Percentiles rank a stretch among this genome's conserved stretches.
Conservation (phyloP, 2,329 filamentous ascomycete genomes). For the Aschersonia sp. region DNA sequence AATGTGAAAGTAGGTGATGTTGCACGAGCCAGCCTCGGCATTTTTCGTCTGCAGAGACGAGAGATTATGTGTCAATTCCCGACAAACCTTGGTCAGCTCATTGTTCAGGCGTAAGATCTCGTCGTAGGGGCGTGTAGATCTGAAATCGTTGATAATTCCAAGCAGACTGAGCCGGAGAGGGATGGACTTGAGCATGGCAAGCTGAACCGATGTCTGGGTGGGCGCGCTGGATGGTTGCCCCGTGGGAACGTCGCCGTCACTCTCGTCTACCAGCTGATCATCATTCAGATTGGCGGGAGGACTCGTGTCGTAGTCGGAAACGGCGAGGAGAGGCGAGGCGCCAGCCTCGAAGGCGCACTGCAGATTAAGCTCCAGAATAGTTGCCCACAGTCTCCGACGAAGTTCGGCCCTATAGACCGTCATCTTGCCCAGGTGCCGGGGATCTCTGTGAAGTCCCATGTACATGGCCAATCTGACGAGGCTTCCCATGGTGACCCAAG, state of each 20-base stretch:
- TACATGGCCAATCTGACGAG: constrained; percentile 39
- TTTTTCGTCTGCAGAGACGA: constrained; percentile 18
- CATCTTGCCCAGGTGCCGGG: constrained; percentile 31
- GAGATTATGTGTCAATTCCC: constrained; percentile 16
- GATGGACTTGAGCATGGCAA: constrained; percentile 29
- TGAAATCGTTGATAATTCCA: constrained; percentile 31
- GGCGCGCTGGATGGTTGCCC: constrained; percentile 6
- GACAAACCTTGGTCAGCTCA: constrained; percentile 26
- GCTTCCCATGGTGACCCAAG: constrained; percentile 35
- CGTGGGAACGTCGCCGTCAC: constrained; percentile 9
- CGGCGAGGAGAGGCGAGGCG: constrained; percentile 30
- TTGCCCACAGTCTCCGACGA: constrained; percentile 40
- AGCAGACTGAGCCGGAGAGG: constrained; percentile 27
- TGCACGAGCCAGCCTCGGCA: constrained; percentile 1
- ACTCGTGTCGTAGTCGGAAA: constrained; percentile 33
- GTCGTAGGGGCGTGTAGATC: constrained; percentile 26
- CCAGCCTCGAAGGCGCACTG: constrained; percentile 36
- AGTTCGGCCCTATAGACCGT: constrained; percentile 34
- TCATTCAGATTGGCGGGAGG: constrained; percentile 38
- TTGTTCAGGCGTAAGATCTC: constrained; percentile 30
- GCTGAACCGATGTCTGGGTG: constrained; percentile 34
- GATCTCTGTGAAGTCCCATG: constrained; percentile 45
- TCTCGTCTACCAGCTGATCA: constrained; percentile 27
- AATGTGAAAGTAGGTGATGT: constrained; percentile 23
- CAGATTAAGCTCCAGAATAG: constrained; percentile 38